Evolutionary conservation across 495 filamentous ascomycete species (phyloP), one percentile per base, ranked within the genome.

Genomic region (Letharia columbiana): DNA sequence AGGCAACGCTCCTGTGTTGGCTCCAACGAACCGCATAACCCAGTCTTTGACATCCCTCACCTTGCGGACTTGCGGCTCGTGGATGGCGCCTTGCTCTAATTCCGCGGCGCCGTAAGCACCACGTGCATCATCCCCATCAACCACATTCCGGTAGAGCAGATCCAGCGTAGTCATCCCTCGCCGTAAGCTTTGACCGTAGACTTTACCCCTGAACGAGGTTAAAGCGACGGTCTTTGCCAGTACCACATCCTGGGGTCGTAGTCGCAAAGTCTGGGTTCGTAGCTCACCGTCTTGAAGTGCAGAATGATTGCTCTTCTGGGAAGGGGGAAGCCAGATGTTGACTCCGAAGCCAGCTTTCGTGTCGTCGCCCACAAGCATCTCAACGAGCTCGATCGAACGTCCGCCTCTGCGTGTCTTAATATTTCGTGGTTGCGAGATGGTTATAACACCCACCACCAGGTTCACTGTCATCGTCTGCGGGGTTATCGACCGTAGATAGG

Each of bases 301-400:
- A 10, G 73, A 68, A 28, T 72, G 67, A 40, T 73, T 70, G 28
- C 67, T 61, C 50, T 72, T 49, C 28, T 67, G 61, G 40, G 50
- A 20, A 9, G 73, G 68, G 4, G 80, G 74, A 18, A 96, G 78
- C 93, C 93, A 97, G 68, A 96, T 88, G 39, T 88, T 93, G 66
- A 97, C 77, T 17, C 80, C 83, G 74, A 97, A 96, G 18, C 89
- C 90, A 17, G 89, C 86, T 60, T 81, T 84, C 3, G 91, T 94
- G 64, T 96, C 91, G 71, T 98, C 93, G 17, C 89, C 92, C 2
- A 96, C 89, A 2, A 91, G 80, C 8, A 95, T 73, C 71, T 96
- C 91, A 44, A 91, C 76, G 0, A 96, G 80, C 44, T 87, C 80
- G 57, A 87, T 80, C 23, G 66, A 62, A 23, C 69, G 63, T 56